Percentiles rank a stretch among this genome's conserved stretches.
phyloP scores from a whole-genome alignment of 148 eudicot genomes.

The Chenopodium suecicum region DNA sequence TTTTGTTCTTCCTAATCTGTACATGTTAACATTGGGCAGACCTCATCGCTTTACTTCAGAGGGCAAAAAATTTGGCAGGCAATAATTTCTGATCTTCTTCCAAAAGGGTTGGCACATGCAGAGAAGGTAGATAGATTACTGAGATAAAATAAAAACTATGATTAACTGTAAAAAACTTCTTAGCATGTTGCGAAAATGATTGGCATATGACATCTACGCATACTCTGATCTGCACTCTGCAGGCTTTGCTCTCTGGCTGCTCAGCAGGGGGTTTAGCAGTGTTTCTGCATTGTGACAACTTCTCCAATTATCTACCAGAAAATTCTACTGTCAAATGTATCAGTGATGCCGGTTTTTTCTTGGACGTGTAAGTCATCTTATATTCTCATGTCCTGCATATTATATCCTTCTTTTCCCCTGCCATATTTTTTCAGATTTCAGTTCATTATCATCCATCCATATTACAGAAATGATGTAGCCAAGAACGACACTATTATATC shows the following conservation, averaged over 20 bases:
- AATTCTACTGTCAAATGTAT: slow-evolving; percentile 77
- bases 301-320: slow-evolving; percentile 58
- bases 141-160: background rate
- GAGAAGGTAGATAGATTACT: slow-evolving; percentile 52
- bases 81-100: slow-evolving; percentile 78
- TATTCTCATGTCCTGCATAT: background rate
- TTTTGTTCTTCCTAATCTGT: background rate
- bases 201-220: slow-evolving; percentile 11
- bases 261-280: slow-evolving; percentile 95
- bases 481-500: slow-evolving; percentile 50
- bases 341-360: slow-evolving; percentile 92
- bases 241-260: slow-evolving; percentile 93
- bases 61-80: slow-evolving; percentile 95
- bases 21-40: slow-evolving; percentile 16
- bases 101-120: slow-evolving; percentile 71
- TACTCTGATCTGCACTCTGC: slow-evolving; percentile 11
- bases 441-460: slow-evolving; percentile 11
- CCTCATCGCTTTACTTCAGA: slow-evolving; percentile 74
- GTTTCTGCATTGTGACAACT: slow-evolving; percentile 83
- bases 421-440: background rate
- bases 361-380: slow-evolving; percentile 56
- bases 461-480: slow-evolving; percentile 65
- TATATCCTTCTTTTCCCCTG: background rate
- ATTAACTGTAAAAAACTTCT: background rate
- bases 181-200: background rate